Evolutionary conservation across 1,284 basidiomycete species (phyloP), one percentile per base, ranked within the genome.

Genomic region (Phlebopus sp.): DNA sequence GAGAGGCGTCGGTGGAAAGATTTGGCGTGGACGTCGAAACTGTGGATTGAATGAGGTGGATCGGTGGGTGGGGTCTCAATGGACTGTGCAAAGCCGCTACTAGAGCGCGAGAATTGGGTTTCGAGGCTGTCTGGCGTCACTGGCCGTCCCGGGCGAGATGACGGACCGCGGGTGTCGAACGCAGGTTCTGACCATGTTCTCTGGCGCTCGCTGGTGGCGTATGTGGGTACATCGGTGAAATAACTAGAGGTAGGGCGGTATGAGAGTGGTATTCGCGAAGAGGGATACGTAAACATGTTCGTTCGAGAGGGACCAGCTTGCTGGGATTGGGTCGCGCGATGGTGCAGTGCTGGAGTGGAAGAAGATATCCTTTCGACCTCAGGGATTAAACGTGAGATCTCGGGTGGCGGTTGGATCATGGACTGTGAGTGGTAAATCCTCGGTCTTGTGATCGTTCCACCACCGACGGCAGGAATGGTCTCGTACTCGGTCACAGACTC

Each of bases 401-500:
- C 72, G 1, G 68, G 62, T 3, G 76, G 74, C 2, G 73, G 63
- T 32, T 74, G 62, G 53, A 86, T 81, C 57, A 77, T 75, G 5
- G 82, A 83, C 55, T 89, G 86, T 0, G 84, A 81, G 60, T 90
- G 88, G 52, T 80, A 81, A 18, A 91, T 75, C 4, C 90, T 70
- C 0, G 89, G 90, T 18, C 87, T 76, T 2, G 84, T 85, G 50
- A 91, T 76, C 0, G 77, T 79, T 1, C 88, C 87, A 21, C 88
- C 88, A 27, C 89, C 87, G 9, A 90, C 82, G 11, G 89, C 87
- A 1, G 87, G 85, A 50, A 88, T 81, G 0, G 82, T 83, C 57
- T 86, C 82, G 54, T 80, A 86, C 50, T 81, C 78, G n/a, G 71
- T 66, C 30, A 63, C 54, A n/a, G 62, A 59, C 36, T 64, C 62